Percentiles rank a stretch among this genome's conserved stretches.
Conservation (phyloP, 1,139 yeast genomes). For the Taphrina communis region DNA sequence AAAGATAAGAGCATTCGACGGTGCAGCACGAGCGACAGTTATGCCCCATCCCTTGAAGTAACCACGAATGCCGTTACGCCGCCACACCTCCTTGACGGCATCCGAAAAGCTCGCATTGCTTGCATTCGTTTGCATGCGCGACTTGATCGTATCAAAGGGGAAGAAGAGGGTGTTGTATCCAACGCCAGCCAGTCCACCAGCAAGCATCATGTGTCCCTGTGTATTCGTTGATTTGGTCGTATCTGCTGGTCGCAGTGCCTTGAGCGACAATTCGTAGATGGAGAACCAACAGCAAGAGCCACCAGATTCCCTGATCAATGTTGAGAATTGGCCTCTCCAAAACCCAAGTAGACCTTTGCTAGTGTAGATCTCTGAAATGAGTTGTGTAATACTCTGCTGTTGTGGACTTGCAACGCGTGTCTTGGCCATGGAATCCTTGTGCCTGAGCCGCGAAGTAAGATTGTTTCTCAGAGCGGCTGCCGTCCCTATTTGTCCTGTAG, state of each 20-base stretch:
- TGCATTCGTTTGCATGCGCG: conserved; percentile 77
- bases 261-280: conserved; percentile 68
- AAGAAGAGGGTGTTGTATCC: conserved; percentile 77
- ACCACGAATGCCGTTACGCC: conserved; percentile 64
- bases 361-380: conserved; percentile 57
- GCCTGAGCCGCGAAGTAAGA: conserved; percentile 6
- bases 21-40: conserved; percentile 79
- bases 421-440: not conserved
- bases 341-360: conserved; percentile 66
- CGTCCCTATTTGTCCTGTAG: not conserved
- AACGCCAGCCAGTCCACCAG: conserved; percentile 89
- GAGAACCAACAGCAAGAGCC: conserved; percentile 97
- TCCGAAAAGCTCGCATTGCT: conserved; percentile 49
- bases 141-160: conserved; percentile 90
- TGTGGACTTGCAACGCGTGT: conserved; percentile 45
- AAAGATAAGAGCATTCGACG: conserved; percentile 88
- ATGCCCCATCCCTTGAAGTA: conserved; percentile 86
- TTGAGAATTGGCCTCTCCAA: conserved; percentile 90
- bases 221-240: conserved; percentile 50
- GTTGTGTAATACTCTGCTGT: conserved; percentile 50
- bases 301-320: conserved; percentile 78
- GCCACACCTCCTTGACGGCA: conserved; percentile 55
- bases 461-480: conserved; percentile 14
- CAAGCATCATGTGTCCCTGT: conserved; percentile 63
- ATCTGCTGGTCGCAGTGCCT: conserved; percentile 51